Base-by-base conservation (phyloP, 305 asterid species). In the Fraxinus sp. region DNA sequence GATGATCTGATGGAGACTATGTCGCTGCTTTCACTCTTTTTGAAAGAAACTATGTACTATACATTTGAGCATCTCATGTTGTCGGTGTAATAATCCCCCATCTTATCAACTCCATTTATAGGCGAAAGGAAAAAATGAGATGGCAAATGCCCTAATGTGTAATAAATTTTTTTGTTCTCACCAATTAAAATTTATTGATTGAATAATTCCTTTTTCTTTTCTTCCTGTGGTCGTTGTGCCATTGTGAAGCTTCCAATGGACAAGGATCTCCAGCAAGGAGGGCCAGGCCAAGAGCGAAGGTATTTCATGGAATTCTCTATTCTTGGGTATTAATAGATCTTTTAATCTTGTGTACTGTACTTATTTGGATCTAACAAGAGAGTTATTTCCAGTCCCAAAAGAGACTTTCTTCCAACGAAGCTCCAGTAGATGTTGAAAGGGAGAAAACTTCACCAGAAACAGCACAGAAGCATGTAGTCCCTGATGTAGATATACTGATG, bases 201-300 rank as follows among this genome's bases (percentile, higher is more conserved):
- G 35, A 9, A 24, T 74, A 14, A 57, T 80, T 64, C 84, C 16
- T 62, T 26, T 24, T 73, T 6, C 13, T 82, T 74, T 10, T 33
- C 74, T 35, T 52, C 77, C 74, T 52, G 74, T 78, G 20, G 39
- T 18, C 16, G 13, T 70, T 70, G 5, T 64, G 7, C 81, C 72
- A 79, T 55, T 76, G 30, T 74, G 46, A 88, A 94, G 98, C 87
- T 80, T 83, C 94, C 80, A 91, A 86, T 88, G 97, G 88, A 83
- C 92, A 83, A 85, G 95, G 89, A 85, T 84, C 98, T 86, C 98
- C 88, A 85, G 79, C 92, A 85, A 91, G 89, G 91, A 91, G 86
- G 83, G 79, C 90, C 79, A 90, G 89, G 86, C 86, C 90, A 66
- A 94, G 90, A 88, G 81, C 86, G 83, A 94, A 92, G 98, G 99